Percentiles rank a stretch among this genome's conserved stretches.
These are phyloP conservation scores for Globisporangium barbulae DNA, from an alignment of 352 stramenopile species.

Conservation along the genomic window DNA sequence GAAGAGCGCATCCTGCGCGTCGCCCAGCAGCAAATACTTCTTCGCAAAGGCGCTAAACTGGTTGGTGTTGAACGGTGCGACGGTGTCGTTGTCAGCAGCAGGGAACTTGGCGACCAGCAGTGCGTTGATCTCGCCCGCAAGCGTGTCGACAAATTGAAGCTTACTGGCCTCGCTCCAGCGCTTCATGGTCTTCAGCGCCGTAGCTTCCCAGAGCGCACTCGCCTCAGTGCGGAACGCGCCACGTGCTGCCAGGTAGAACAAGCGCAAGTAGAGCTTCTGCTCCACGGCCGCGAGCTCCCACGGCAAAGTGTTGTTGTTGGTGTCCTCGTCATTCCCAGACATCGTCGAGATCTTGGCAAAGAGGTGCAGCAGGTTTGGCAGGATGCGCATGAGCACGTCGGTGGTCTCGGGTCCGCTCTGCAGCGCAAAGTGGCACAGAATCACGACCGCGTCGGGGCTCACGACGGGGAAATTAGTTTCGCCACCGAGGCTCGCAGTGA, in stretches of 20 bases:
- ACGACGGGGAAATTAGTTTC: slow-evolving; percentile 41
- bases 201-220: slow-evolving; percentile 41
- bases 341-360: slow-evolving; percentile 38
- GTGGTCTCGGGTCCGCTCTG: slow-evolving; percentile 37
- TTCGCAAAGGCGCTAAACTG: slow-evolving; percentile 48
- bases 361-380: slow-evolving; percentile 54
- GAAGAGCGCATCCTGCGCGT: slow-evolving; percentile 28
- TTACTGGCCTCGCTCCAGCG: slow-evolving; percentile 37
- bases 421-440: slow-evolving; percentile 63
- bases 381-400: slow-evolving; percentile 48
- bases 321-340: not conserved
- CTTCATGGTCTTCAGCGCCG: slow-evolving; percentile 31
- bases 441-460: slow-evolving; percentile 66
- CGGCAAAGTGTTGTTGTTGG: slow-evolving; percentile 21
- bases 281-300: slow-evolving; percentile 54
- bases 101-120: slow-evolving; percentile 35
- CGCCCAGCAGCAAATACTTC: slow-evolving; percentile 43
- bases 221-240: slow-evolving; percentile 52
- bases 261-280: slow-evolving; percentile 42
- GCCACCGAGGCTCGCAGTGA: slow-evolving; percentile 55
- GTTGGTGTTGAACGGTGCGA: slow-evolving; percentile 39
- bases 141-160: slow-evolving; percentile 37
- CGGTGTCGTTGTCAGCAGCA: not conserved
- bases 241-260: slow-evolving; percentile 59
- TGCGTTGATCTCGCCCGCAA: slow-evolving; percentile 52